A percentile compares a stretch with the other conserved stretches of the same genome.
These are phyloP conservation scores for Oemleria cerasiformis DNA, from an alignment of 306 rosid genomes.

Conservation along the genomic window DNA sequence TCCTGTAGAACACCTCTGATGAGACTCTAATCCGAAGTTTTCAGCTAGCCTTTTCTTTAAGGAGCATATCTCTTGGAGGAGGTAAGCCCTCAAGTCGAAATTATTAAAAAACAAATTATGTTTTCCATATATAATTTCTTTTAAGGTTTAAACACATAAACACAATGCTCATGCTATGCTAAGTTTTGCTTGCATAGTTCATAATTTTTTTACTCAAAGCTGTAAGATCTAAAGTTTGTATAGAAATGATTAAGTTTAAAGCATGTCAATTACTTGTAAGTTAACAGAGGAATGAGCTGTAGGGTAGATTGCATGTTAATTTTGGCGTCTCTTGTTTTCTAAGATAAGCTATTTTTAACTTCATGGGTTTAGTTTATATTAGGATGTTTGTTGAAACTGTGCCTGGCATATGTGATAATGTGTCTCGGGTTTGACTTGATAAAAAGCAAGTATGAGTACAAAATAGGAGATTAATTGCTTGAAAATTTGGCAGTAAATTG, in stretches of 20 bases:
- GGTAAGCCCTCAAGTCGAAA: conserved; percentile 43
- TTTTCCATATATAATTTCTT: neutral
- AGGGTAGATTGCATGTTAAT: neutral
- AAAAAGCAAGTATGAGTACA: neutral
- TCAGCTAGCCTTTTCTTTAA: conserved; percentile 79
- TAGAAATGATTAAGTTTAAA: neutral
- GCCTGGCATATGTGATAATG: neutral
- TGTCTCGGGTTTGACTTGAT: neutral
- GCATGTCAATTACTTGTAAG: neutral
- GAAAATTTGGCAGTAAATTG: neutral
- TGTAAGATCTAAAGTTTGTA: neutral
- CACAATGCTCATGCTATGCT: neutral
- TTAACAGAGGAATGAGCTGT: neutral
- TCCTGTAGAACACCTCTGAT: conserved; percentile 52
- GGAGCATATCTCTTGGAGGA: conserved; percentile 59
- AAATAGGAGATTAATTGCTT: neutral
- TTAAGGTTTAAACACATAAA: neutral
- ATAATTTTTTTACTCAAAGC: neutral
- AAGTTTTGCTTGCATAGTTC: neutral
- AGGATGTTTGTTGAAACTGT: neutral
- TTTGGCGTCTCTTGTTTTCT: neutral
- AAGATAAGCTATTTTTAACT: neutral
- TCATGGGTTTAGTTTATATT: neutral
- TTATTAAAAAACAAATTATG: neutral
- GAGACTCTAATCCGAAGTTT: conserved; percentile 68